These are phyloP conservation scores for Medicago lupulina DNA, from an alignment of 306 rosid genomes.

Conservation along the genomic window DNA sequence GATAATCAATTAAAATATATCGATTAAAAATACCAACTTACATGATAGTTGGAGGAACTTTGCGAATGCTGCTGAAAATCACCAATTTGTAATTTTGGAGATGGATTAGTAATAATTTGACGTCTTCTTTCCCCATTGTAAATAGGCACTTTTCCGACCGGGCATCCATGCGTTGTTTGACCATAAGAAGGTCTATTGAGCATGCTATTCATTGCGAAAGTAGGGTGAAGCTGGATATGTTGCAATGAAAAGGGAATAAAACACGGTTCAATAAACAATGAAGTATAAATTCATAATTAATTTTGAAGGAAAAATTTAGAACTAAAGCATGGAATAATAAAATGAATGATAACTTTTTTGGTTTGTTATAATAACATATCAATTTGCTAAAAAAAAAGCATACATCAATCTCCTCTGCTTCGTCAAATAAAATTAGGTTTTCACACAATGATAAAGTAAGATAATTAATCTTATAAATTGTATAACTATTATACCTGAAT, in stretches of 20 bases:
- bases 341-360: too few relatives aligned
- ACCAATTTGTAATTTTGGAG: neutral
- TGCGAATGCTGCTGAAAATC: neutral
- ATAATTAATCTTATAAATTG: neutral
- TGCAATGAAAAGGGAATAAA: neutral
- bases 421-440: too few relatives aligned
- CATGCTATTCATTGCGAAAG: neutral
- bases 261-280: neutral
- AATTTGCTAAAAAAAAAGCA: too few relatives aligned
- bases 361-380: neutral
- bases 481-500: conserved; percentile 9
- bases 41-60: too few relatives aligned
- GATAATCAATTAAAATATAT: too few relatives aligned
- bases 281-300: neutral
- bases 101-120: neutral
- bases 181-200: neutral
- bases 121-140: neutral
- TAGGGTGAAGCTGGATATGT: neutral
- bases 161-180: neutral
- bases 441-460: too few relatives aligned
- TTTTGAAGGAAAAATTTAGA: neutral
- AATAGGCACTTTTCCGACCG: neutral
- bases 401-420: neutral
- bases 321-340: neutral
- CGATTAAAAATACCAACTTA: too few relatives aligned